A percentile compares a stretch with the other conserved stretches of the same genome.
Conservation (phyloP, 345 rosid genomes). For the Streptanthus diversifolius region DNA sequence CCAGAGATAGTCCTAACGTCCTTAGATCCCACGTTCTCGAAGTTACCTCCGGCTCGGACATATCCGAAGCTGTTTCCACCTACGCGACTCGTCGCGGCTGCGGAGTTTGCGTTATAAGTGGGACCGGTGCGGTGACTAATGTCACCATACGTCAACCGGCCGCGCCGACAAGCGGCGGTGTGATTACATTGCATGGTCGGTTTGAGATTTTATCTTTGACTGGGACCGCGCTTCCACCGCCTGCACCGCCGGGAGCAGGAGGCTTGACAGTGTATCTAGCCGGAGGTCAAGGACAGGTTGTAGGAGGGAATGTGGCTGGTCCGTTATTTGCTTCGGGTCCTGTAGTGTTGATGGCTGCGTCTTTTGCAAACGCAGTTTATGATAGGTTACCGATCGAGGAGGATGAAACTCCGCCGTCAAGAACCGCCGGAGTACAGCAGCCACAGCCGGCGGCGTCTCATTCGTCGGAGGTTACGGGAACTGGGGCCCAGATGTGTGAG, state of each 20-base stretch:
- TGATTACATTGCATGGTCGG: conserved; percentile 63
- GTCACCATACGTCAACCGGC: conserved; percentile 64
- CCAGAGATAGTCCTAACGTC: conserved; percentile 66
- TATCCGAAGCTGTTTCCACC: conserved; percentile 47
- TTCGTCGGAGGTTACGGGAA: conserved; percentile 35
- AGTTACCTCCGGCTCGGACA: conserved; percentile 55
- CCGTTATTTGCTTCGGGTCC: conserved; percentile 65
- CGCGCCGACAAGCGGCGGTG: conserved; percentile 44
- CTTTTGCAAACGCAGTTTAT: conserved; percentile 65
- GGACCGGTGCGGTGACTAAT: conserved; percentile 58
- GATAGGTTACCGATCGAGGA: conserved; percentile 69
- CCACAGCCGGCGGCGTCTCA: conserved; percentile 38
- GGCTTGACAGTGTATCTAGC: conserved; percentile 61
- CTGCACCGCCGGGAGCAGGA: conserved; percentile 66
- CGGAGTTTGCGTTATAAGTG: conserved; percentile 63
- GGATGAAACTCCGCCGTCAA: conserved; percentile 34
- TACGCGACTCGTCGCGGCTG: conserved; percentile 61
- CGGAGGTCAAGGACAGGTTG: conserved; percentile 72
- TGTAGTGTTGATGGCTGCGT: conserved; percentile 66
- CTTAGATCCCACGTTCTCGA: conserved; percentile 66
- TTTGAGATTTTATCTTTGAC: conserved; percentile 68
- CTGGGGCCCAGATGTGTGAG: conserved; percentile 23
- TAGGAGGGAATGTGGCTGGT: conserved; percentile 73
- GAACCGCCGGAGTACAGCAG: conserved; percentile 33
- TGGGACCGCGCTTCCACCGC: conserved; percentile 68